These are phyloP conservation scores for Yamadazyma dendronema DNA, from an alignment of 1,139 yeast genomes.

Conservation along the genomic window DNA sequence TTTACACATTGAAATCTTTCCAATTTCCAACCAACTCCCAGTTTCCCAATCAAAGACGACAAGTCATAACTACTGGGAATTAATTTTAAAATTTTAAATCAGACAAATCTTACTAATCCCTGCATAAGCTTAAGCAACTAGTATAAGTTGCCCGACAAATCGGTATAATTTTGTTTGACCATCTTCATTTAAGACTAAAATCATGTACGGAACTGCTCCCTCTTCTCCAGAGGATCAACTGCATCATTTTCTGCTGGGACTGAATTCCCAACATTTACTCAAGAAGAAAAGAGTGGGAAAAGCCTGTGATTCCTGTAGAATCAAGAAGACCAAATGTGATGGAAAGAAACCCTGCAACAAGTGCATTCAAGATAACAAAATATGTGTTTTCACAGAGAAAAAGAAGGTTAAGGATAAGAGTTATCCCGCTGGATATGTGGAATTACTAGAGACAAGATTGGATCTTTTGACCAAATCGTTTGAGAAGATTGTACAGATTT, in stretches of 20 bases:
- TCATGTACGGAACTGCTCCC: conserved; percentile 6
- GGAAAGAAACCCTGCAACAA: conserved; percentile 75
- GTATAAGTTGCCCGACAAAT: too few relatives aligned
- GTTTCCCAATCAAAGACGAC: too few relatives aligned
- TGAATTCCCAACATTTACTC: conserved; percentile 13
- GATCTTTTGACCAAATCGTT: conserved; percentile 60
- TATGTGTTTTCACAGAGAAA: conserved; percentile 73
- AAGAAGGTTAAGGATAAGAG: conserved; percentile 58
- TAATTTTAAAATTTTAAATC: too few relatives aligned
- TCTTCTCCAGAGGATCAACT: conserved; percentile 21
- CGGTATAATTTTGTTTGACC: too few relatives aligned
- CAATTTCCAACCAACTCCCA: too few relatives aligned
- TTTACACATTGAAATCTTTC: too few relatives aligned
- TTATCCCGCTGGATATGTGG: conserved; percentile 68
- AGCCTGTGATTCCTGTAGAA: conserved; percentile 79
- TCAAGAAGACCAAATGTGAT: conserved; percentile 74
- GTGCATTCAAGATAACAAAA: conserved; percentile 67
- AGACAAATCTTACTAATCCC: too few relatives aligned
- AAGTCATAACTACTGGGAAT: too few relatives aligned
- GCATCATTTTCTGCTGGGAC: conserved; percentile 4
- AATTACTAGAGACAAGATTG: conserved; percentile 64
- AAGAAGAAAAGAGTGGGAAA: conserved; percentile 74
- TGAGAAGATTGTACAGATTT: conserved; percentile 36
- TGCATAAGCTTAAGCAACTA: too few relatives aligned
- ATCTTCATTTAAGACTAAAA: background rate